Base-by-base conservation (phyloP, 768 basidiomycete genomes). In the Peribolospora kevripleyi region DNA sequence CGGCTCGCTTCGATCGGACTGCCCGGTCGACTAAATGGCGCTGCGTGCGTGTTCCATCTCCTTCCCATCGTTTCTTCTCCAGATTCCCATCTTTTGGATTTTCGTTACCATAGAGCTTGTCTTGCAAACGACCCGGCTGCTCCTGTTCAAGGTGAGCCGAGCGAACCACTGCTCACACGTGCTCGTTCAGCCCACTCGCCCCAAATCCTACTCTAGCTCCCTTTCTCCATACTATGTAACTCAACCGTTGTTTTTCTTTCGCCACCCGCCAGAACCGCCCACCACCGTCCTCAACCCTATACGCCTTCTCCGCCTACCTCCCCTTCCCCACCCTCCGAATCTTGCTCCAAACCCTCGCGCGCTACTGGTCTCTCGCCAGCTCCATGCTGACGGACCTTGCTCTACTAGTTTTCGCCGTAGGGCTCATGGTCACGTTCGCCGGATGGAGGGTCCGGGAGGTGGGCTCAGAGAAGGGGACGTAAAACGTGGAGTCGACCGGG, bases 51-150 rank as follows among this genome's bases (percentile, higher is more conserved):
- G 25, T 37, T 3, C 39, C 5, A 3, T 37, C n/a, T 9, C 3
- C 49, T 52, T 45, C 54, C 46, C 25, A 14, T 42, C 3, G 4
- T 47, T 4, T 14, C 6, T 45, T 14, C 1, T 1, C 6, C 6
- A 7, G 7, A 57, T 62, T 60, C 63, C 62, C 0, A 42, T 64
- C 1, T 40, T 64, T 10, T 64, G 62, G 58, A 56, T 61, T 54
- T 64, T 64, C 49, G 53, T 64, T 43, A 61, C 59, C n/a, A 43
- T 60, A 51, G 61, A 64, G 56, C 59, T 64, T 48, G 58, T 64
- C 13, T 54, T 64, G 3, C 63, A 64, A 56, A 60, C 59, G 6
- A 57, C 60, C 0, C 60, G 60, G 2, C 56, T 62, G n/a, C 55
- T 62, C 54, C 59, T 64, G 37, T 8, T 60, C 7, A 55, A 61